phyloP scores from a whole-genome alignment of 1,284 basidiomycete genomes.

The Ceratobasidium sp. region DNA sequence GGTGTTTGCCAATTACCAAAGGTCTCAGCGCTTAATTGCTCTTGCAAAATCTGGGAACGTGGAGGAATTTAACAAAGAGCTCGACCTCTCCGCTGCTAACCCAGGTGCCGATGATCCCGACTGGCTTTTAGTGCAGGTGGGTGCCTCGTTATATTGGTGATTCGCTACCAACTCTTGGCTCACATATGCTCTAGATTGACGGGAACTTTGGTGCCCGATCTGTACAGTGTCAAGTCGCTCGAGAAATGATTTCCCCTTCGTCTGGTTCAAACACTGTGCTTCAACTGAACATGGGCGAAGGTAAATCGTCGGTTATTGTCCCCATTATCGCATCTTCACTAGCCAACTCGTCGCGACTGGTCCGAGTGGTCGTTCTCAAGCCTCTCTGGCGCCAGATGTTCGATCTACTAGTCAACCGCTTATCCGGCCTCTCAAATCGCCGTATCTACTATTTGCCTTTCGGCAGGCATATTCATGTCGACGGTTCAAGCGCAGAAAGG shows the following conservation, averaged over 20 bases:
- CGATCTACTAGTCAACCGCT: constrained; percentile 54
- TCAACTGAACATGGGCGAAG: constrained; percentile 66
- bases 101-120: background rate
- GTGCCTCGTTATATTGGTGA: background rate
- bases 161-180: background rate
- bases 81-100: background rate
- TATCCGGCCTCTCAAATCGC: constrained; percentile 56
- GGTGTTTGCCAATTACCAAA: constrained; percentile 16
- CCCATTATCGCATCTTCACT: constrained; percentile 54
- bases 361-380: constrained; percentile 58
- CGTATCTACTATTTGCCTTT: constrained; percentile 60
- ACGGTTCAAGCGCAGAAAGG: constrained; percentile 42
- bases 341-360: constrained; percentile 55
- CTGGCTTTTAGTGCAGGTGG: constrained; percentile 34
- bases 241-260: constrained; percentile 57
- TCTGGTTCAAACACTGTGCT: constrained; percentile 52
- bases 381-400: constrained; percentile 57
- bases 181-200: constrained; percentile 56
- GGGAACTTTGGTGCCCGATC: constrained; percentile 54
- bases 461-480: constrained; percentile 52
- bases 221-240: constrained; percentile 54
- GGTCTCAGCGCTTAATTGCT: constrained; percentile 12
- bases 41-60: background rate
- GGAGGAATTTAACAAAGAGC: constrained; percentile 32
- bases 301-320: constrained; percentile 60